These are phyloP conservation scores for Entomortierella parvispora DNA, from an alignment of 192 early-diverging fungal genomes.

Conservation along the genomic window DNA sequence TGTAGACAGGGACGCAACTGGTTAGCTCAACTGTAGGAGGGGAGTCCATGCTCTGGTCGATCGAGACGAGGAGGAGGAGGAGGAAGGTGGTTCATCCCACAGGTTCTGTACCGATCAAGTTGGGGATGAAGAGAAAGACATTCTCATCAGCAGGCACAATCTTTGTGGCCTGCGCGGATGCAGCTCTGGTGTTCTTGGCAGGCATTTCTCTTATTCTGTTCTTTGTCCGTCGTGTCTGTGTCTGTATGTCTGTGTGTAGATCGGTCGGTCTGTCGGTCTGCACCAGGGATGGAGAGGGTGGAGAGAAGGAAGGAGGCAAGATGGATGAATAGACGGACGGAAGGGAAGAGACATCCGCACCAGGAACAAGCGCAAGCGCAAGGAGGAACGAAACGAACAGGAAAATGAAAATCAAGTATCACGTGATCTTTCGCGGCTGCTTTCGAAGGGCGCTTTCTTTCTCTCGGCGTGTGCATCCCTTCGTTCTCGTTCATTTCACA, in stretches of 20 bases:
- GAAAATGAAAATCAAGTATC: too few species aligned
- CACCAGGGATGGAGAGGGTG: not conserved
- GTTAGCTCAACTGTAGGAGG: too few species aligned
- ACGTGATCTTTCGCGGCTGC: too few species aligned
- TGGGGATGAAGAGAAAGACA: slow-evolving; percentile 83
- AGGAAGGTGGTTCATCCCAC: slow-evolving; percentile 21
- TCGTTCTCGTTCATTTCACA: too few species aligned
- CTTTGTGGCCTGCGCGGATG: slow-evolving; percentile 22
- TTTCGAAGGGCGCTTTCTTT: too few species aligned
- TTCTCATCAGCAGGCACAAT: slow-evolving; percentile 50
- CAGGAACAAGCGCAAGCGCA: too few species aligned
- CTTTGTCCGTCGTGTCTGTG: not conserved
- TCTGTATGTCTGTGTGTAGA: too few species aligned
- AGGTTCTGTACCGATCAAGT: slow-evolving; percentile 72
- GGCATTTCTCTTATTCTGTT: slow-evolving; percentile 8
- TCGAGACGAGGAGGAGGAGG: not conserved
- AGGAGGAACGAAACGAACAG: too few species aligned
- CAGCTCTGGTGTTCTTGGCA: slow-evolving; percentile 36
- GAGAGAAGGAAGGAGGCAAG: slow-evolving; percentile 6
- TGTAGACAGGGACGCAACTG: not conserved
- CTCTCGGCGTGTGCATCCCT: too few species aligned
- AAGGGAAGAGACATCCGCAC: too few species aligned
- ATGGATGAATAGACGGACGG: not conserved
- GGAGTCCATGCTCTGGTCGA: too few species aligned
- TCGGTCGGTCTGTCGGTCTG: not conserved